Base-by-base conservation (phyloP, 139 green algal species). In the Picochlorum sp. region DNA sequence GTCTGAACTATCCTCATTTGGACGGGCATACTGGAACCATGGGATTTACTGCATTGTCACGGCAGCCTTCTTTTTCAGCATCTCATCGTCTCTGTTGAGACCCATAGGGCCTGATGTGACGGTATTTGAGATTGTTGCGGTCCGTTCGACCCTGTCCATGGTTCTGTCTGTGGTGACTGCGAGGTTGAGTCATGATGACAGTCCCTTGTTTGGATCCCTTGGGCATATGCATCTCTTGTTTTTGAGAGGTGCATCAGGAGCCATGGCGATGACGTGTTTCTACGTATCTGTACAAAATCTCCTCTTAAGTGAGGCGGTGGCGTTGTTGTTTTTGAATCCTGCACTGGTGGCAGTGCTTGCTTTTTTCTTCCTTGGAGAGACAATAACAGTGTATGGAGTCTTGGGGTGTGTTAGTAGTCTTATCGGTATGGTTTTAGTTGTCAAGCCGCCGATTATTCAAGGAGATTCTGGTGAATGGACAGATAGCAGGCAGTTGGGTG, bases 361-460 rank as follows among this genome's bases (percentile, higher is more conserved):
- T 3, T 66, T 45, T 45, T 15, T 55, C 4, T 44, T 66, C n/a
- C n/a, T 66, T 4, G 11, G 38, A 44, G 60, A 66, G n/a, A 44
- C 13, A 38, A 16, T 66, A 13, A 10, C 9, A 7, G 9, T n/a
- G 13, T 14, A 10, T 13, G 37, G 18, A 21, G 10, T 55, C 1
- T 31, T 44, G n/a, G 60, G 60, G 18, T 59, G 11, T 58, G 49
- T 37, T 10, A 49, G 54, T 50, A 78, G 52, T 67, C 45, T 70
- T 18, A 21, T 24, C 24, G 74, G 67, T 9, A 72, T 70, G 50
- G 66, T 70, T 7, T 30, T 75, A 15, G 61, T 72, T 18, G 72
- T 59, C 9, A 57, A 63, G 24, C 75, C 75, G 2, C 74, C 74
- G 3, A 72, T 79, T 47, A n/a, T 62, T 14, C 4, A 20, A 9